These are phyloP conservation scores for Chrysoporthe puriensis DNA, from an alignment of 2,329 filamentous ascomycete species.

Conservation along the genomic window DNA sequence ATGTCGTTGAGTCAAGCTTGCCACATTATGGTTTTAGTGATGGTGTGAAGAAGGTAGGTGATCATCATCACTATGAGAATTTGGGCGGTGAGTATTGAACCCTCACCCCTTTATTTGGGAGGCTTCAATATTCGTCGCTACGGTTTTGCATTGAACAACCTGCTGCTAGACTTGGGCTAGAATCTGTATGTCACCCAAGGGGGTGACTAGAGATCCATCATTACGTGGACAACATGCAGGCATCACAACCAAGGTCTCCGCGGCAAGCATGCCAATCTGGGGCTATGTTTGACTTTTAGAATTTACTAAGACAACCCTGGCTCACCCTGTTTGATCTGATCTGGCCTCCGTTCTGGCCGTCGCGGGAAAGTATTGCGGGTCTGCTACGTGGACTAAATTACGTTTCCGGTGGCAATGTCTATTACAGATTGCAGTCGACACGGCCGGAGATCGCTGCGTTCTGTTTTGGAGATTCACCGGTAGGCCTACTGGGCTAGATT, in stretches of 20 bases:
- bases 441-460: slow-evolving; percentile 72
- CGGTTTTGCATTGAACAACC: slow-evolving; percentile 38
- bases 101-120: slow-evolving; percentile 29
- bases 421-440: slow-evolving; percentile 63
- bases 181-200: slow-evolving; percentile 55
- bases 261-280: slow-evolving; percentile 64
- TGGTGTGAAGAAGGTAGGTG: slow-evolving; percentile 11
- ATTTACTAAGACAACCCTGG: slow-evolving; percentile 56
- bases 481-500: slow-evolving; percentile 75
- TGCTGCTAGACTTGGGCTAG: slow-evolving; percentile 48
- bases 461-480: slow-evolving; percentile 69
- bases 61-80: background rate
- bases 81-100: background rate
- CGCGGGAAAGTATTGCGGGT: slow-evolving; percentile 46
- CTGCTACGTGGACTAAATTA: background rate
- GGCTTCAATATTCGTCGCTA: slow-evolving; percentile 40
- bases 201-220: slow-evolving; percentile 71
- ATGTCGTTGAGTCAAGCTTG: slow-evolving; percentile 49
- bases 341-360: slow-evolving; percentile 59
- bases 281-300: slow-evolving; percentile 62
- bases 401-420: slow-evolving; percentile 45
- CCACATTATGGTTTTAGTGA: slow-evolving; percentile 49
- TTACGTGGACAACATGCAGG: slow-evolving; percentile 64
- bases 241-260: slow-evolving; percentile 60
- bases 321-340: slow-evolving; percentile 51